A percentile compares a stretch with the other conserved stretches of the same genome.
phyloP scores from a whole-genome alignment of 305 asterid species.

The Rubia balearica region DNA sequence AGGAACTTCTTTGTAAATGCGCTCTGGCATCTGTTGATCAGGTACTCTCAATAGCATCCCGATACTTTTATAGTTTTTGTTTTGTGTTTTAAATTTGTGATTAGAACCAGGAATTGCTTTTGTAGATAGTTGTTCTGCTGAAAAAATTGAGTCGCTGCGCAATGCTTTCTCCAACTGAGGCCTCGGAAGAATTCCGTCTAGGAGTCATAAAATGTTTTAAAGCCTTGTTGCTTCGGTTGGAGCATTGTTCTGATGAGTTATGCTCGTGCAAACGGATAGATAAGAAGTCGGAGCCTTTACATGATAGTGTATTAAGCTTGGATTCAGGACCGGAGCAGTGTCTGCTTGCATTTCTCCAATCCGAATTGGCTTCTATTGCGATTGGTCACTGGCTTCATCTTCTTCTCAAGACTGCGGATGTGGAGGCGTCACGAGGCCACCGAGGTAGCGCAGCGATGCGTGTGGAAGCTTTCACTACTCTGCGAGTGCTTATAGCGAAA shows the following conservation, averaged over 20 bases:
- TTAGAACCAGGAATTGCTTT: slow-evolving; percentile 12
- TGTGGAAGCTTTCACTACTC: slow-evolving; percentile 65
- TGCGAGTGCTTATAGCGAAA: slow-evolving; percentile 82
- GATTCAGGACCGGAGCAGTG: slow-evolving; percentile 44
- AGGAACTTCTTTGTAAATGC: slow-evolving; percentile 78
- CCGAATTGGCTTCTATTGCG: slow-evolving; percentile 87
- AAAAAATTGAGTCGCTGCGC: slow-evolving; percentile 76
- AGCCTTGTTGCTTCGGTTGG: slow-evolving; percentile 58
- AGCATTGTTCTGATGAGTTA: slow-evolving; percentile 50
- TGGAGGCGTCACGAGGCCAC: slow-evolving; percentile 78
- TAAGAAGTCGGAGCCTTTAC: slow-evolving; percentile 39
- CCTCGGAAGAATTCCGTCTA: slow-evolving; percentile 93
- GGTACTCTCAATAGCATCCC: slow-evolving; percentile 34
- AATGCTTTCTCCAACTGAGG: slow-evolving; percentile 76
- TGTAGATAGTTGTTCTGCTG: slow-evolving; percentile 71
- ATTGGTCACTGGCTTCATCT: slow-evolving; percentile 97
- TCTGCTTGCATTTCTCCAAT: slow-evolving; percentile 73
- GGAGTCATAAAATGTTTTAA: slow-evolving; percentile 80
- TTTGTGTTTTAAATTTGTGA: not conserved
- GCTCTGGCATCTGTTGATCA: slow-evolving; percentile 66
- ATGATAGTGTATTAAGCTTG: slow-evolving; percentile 26
- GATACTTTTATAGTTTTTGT: not conserved
- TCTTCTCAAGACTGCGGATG: slow-evolving; percentile 93
- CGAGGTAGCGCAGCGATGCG: slow-evolving; percentile 86
- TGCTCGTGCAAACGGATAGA: slow-evolving; percentile 65